Base-by-base conservation (phyloP, 768 basidiomycete species). In the Boletales sp. region DNA sequence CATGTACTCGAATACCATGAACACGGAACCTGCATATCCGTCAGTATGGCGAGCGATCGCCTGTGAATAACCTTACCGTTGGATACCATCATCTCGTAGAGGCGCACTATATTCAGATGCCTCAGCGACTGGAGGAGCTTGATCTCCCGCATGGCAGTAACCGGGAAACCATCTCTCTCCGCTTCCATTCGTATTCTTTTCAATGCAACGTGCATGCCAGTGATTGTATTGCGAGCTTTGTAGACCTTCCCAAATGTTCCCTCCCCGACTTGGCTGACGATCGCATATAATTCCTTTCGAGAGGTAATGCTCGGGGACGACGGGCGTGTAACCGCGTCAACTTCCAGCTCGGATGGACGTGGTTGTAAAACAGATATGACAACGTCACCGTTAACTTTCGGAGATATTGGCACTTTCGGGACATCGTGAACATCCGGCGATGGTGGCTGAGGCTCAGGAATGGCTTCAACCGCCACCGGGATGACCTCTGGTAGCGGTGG, bases 1-100 rank as follows among this genome's bases (percentile, higher is more conserved):
- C 90, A 96, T 90, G 69, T 99, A 99, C 68, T 98, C 94, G 61
- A 98, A 93, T 35, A 99, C 95, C 96, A 99, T 99, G 71, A 92
- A 95, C 37, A 96, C 94, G 42, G 88, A 86, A 51, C 93, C 95
- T 97, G 60, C 6, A 15, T 43, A 48, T 51, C 11, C 9, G 31
- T 65, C 33, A 67, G 48, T n/a, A 12, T 33, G 13, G 19, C 30
- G 10, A 12, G 0, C 10, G 11, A 46, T 34, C 39, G 10, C 36
- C 2, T 28, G 17, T 9, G 11, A 39, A 48, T 8, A 15, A 12
- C 57, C 80, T 57, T 59, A 94, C 96, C 94, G 58, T 91, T 90
- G 1, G 94, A 92, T 8, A 98, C 94, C 88, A 99, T 94, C 94
- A 99, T 99, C 71, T 99, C 96, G 57, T 88, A 84, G 34, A 99